Evolutionary conservation across 805 yeast species (phyloP), one percentile per base, ranked within the genome.

Genomic region (Cyberlindnera maclurae): DNA sequence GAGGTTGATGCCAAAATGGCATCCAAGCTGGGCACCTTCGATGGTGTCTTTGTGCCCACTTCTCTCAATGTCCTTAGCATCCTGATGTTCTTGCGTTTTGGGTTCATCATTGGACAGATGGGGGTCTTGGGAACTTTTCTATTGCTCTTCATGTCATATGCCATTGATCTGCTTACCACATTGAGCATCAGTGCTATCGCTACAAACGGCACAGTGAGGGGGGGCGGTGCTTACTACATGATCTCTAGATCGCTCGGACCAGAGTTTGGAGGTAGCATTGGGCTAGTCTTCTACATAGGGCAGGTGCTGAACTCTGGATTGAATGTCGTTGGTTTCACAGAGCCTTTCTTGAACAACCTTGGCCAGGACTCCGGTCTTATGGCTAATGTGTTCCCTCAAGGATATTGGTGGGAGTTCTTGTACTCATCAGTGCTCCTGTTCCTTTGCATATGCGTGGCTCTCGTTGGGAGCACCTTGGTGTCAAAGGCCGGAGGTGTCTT

Each of bases 201-300:
- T 2, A 93, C 99, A 2, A 93, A 93, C 56, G 99, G 99, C 16
- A 87, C 95, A 0, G 97, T 93, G 3, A 75, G 88, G 49, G 97
- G 97, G 12, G 99, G 99, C 12, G 99, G 99, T 34, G 97, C 97
- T 0, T 93, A 93, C 58, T 93, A 88, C 54, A 93, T 93, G 97
- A 87, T 93, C 43, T 83, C 95, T 26, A 71, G 99, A 49, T 82
- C 95, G 26, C 65, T 93, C 44, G 99, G 99, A 0, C 96, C 97
- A 4, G 99, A 93, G 58, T 93, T 93, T 62, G 99, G 99, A 20
- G 98, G 98, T 4, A 83, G 96, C 4, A 90, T 93, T 46, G 99
- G 99, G 1, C 70, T 93, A 22, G 90, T 93, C 17, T 93, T 93
- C 59, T 94, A 82, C 55, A 69, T 93, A 38, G 99, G 99, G 1